Evolutionary conservation across 345 rosid species (phyloP).

Genomic region (Euphorbia tirucalli): DNA sequence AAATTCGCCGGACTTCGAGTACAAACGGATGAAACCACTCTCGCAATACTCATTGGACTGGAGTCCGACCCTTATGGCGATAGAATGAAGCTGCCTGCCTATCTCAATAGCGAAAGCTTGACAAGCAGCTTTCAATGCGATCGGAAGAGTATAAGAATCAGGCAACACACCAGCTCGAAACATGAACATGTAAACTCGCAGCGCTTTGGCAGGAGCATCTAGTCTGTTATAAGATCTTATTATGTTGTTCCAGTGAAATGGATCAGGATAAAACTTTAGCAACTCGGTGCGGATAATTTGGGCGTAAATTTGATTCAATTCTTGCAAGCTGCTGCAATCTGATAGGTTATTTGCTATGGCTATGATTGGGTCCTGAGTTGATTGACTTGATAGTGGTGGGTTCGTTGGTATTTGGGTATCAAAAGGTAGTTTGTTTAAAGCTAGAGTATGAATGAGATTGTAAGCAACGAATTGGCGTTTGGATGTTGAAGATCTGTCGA

Average conservation of each 20-base stretch:
- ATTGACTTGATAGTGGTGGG: slow-evolving; percentile 16
- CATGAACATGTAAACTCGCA: slow-evolving; percentile 51
- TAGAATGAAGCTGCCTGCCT: slow-evolving; percentile 64
- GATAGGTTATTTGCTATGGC: slow-evolving; percentile 41
- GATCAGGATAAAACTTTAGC: slow-evolving; percentile 32
- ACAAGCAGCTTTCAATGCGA: slow-evolving; percentile 51
- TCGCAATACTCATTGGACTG: slow-evolving; percentile 63
- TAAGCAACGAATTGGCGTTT: slow-evolving; percentile 10
- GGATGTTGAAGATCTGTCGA: background rate
- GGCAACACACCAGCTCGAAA: slow-evolving; percentile 51
- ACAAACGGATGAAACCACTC: slow-evolving; percentile 63
- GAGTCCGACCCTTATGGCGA: slow-evolving; percentile 52
- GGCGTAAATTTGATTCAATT: slow-evolving; percentile 51
- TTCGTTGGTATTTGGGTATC: background rate
- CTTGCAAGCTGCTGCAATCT: slow-evolving; percentile 37
- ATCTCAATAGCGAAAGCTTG: slow-evolving; percentile 36
- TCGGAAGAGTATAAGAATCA: slow-evolving; percentile 72
- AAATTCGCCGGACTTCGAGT: slow-evolving; percentile 52
- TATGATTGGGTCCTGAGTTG: slow-evolving; percentile 32
- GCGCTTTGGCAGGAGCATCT: slow-evolving; percentile 48
- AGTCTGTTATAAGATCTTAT: slow-evolving; percentile 63
- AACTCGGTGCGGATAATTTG: slow-evolving; percentile 45
- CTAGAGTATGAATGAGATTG: slow-evolving; percentile 16
- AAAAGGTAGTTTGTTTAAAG: slow-evolving; percentile 15
- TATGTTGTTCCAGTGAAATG: slow-evolving; percentile 71